A percentile compares a stretch with the other conserved stretches of the same genome.
Evolutionary conservation across 768 basidiomycete species (phyloP).

Genomic region (Collybiopsis confluens): DNA sequence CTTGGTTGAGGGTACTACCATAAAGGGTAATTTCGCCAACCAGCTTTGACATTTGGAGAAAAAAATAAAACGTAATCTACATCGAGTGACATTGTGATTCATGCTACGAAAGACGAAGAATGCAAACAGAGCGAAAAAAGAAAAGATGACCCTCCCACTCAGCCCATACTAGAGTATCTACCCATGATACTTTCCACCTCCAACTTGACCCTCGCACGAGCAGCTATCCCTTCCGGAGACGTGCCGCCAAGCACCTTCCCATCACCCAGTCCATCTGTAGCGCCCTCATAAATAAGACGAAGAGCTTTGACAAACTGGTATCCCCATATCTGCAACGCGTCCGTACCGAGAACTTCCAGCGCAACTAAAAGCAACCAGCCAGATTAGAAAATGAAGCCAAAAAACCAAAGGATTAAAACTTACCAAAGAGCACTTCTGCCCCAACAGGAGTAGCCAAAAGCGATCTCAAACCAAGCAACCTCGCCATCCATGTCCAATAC

Average conservation of each 20-base stretch:
- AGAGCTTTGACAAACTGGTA: conserved; percentile 75
- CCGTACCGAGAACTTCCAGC: conserved; percentile 63
- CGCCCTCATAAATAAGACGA: conserved; percentile 58
- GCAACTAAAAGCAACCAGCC: conserved; percentile 41
- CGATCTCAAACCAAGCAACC: conserved; percentile 49
- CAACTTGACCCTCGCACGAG: conserved; percentile 58
- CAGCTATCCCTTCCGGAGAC: conserved; percentile 57
- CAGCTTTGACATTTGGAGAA: no score
- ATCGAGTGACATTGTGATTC: no score
- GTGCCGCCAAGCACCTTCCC: conserved; percentile 53
- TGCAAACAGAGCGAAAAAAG: no score
- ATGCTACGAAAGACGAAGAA: no score
- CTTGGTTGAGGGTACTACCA: no score
- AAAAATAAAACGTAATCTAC: no score
- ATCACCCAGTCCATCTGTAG: conserved; percentile 48
- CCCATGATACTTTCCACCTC: conserved; percentile 62
- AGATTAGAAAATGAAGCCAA: neutral
- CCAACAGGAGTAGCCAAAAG: conserved; percentile 58
- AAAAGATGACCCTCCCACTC: no score
- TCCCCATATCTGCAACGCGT: conserved; percentile 67
- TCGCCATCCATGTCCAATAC: conserved; percentile 70
- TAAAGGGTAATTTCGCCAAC: no score
- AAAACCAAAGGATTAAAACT: conserved; percentile 20
- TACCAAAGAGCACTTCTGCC: conserved; percentile 67
- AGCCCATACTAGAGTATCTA: neutral